Percentiles rank a stretch among this genome's conserved stretches.
phyloP scores from a whole-genome alignment of 169 alveolate species.

The Plasmodium coatneyi region DNA sequence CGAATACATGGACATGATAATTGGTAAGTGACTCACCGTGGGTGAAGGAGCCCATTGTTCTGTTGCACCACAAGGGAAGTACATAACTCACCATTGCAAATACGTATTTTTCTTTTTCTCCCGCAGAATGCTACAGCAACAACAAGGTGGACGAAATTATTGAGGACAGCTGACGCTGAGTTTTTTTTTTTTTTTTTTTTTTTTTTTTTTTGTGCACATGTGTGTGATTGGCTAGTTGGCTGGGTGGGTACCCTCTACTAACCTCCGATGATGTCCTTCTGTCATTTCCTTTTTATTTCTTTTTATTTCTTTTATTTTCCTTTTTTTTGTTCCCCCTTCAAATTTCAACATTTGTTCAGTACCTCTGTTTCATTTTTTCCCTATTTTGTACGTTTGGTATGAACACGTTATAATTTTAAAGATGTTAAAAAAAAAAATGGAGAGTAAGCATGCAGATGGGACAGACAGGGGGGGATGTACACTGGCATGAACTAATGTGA shows the following conservation, averaged over 20 bases:
- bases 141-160: slow-evolving; percentile 64
- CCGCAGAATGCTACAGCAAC: slow-evolving; percentile 54
- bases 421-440: background rate
- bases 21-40: background rate
- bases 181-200: slow-evolving; percentile 1
- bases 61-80: background rate
- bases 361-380: background rate
- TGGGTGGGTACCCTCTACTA: background rate
- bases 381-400: background rate
- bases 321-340: background rate
- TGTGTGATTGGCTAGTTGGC: background rate
- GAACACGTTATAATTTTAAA: slow-evolving; percentile 20
- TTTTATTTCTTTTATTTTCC: background rate
- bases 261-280: background rate
- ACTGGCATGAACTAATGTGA: too few relatives aligned
- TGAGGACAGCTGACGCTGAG: background rate
- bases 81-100: background rate
- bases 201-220: background rate
- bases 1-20: slow-evolving; percentile 75
- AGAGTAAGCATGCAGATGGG: background rate
- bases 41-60: background rate
- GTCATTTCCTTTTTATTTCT: background rate
- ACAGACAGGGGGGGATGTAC: background rate
- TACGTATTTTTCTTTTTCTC: slow-evolving; percentile 8
- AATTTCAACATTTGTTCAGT: slow-evolving; percentile 1